These are phyloP conservation scores for Solanum pinnatisectum DNA, from an alignment of 257 asterid genomes.

Conservation along the genomic window DNA sequence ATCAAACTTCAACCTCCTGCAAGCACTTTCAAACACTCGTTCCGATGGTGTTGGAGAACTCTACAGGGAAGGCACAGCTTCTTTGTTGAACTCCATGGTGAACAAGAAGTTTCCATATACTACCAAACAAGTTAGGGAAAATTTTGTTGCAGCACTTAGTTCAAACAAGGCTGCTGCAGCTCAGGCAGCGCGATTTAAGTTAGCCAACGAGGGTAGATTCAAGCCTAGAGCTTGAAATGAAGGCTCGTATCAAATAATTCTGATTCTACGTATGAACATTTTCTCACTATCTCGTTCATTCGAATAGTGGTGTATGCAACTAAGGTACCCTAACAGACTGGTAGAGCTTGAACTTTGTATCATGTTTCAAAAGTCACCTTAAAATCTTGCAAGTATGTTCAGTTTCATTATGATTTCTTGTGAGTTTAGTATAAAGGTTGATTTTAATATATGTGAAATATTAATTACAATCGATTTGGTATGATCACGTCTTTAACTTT, in stretches of 20 bases:
- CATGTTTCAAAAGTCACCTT: background rate
- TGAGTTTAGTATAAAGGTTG: background rate
- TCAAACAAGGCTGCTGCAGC: constrained; percentile 67
- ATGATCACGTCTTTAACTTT: background rate
- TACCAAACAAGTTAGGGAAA: constrained; percentile 56
- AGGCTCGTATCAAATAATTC: background rate
- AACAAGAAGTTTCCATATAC: constrained; percentile 58
- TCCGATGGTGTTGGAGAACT: constrained; percentile 70
- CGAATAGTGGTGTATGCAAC: background rate
- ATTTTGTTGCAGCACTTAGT: constrained; percentile 48
- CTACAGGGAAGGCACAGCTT: constrained; percentile 89
- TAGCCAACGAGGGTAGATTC: constrained; percentile 65
- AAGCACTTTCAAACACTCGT: constrained; percentile 67
- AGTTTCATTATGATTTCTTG: background rate
- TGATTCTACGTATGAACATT: background rate
- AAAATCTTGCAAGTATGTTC: background rate
- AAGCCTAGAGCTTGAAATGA: constrained; percentile 28
- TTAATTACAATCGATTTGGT: background rate
- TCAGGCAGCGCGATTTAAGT: constrained; percentile 71
- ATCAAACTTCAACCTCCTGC: constrained; percentile 38
- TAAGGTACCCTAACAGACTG: background rate
- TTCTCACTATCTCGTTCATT: background rate
- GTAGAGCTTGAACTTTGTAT: background rate
- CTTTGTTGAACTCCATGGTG: constrained; percentile 80
- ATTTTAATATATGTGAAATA: background rate